Base-by-base conservation (phyloP, 495 filamentous ascomycete species). In the Apiosordaria backusii region DNA sequence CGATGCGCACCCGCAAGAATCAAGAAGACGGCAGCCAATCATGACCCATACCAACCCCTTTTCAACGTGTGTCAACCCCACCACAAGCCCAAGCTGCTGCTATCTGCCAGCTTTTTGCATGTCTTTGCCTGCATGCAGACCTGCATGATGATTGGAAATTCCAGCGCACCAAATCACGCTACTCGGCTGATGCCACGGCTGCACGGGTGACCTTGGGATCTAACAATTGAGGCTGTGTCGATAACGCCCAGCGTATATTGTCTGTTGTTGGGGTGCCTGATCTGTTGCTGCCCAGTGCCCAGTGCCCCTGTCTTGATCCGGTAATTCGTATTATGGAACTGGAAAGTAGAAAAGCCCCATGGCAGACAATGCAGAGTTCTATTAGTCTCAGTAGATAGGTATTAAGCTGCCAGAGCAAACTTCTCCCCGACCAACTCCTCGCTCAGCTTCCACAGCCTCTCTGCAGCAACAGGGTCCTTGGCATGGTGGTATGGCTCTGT, bases 361-460 rank as follows among this genome's bases (percentile, higher is more conserved):
- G 29, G 29, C 10, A 35, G 29, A 35, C 5, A 6, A 4, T 45
- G 35, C 35, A 45, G 3, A 15, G 10, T 18, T 45, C 35, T 45
- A 45, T 45, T 45, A 45, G 35, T 1, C 9, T 45, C 35, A 45
- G 10, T 7, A 13, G 16, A 10, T 45, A 45, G 3, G 7, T 29
- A 45, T 65, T 54, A 67, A 16, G 55, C 57, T 0, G 57, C 55
- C 0, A 75, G 35, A 0, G 54, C 53, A 71, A 83, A 84, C 61
- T 75, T 74, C 64, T 82, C 68, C 3, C 77, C 79, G 0, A 85
- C 76, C 24, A 86, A 68, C 57, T 79, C 69, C 69, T 85, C 81
- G 62, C 84, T 86, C 54, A 82, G 54, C 54, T 70, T 74, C 84
- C 84, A 86, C 15, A 86, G 65, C 55, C 72, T 78, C 23, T 83